phyloP scores from a whole-genome alignment of 2,329 filamentous ascomycete species.

The Ophiostoma novo-ulmi region DNA sequence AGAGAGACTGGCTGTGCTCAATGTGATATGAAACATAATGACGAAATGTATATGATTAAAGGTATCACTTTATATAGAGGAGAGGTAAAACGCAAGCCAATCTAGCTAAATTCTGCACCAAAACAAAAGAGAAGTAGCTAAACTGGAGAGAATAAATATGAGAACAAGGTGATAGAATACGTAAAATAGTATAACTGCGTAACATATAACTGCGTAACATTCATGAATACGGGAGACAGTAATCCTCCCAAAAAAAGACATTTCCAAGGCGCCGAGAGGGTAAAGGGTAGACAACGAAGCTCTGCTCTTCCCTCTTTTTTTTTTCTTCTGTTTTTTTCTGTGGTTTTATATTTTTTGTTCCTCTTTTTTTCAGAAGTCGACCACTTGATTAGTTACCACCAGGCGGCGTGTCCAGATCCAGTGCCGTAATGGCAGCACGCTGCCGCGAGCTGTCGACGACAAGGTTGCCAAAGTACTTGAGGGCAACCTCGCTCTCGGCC shows the following conservation, averaged over 20 bases:
- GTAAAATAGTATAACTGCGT: not conserved
- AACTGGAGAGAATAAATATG: not conserved
- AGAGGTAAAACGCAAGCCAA: slow-evolving; percentile 13
- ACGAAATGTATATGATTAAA: not conserved
- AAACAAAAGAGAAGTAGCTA: not conserved
- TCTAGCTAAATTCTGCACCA: not conserved
- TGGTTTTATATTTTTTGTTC: not conserved
- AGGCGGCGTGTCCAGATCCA: slow-evolving; percentile 46
- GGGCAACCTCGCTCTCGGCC: slow-evolving; percentile 76
- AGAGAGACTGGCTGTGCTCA: no score
- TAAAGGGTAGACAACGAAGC: not conserved
- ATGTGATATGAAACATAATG: not conserved
- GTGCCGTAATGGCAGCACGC: slow-evolving; percentile 44
- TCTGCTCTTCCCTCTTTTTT: not conserved
- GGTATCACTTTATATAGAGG: slow-evolving; percentile 8
- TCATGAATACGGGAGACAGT: slow-evolving; percentile 5
- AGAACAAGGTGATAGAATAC: not conserved
- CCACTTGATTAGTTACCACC: not conserved
- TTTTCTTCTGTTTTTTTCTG: not conserved
- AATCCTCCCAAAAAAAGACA: slow-evolving; percentile 5
- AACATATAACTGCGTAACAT: slow-evolving; percentile 15
- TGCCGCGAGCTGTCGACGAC: slow-evolving; percentile 59
- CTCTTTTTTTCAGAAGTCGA: not conserved
- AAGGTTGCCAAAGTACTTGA: slow-evolving; percentile 86
- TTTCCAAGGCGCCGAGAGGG: not conserved